Evolutionary conservation across 495 filamentous ascomycete genomes (phyloP), one percentile per base, ranked within the genome.

Genomic region (Podospora conica): DNA sequence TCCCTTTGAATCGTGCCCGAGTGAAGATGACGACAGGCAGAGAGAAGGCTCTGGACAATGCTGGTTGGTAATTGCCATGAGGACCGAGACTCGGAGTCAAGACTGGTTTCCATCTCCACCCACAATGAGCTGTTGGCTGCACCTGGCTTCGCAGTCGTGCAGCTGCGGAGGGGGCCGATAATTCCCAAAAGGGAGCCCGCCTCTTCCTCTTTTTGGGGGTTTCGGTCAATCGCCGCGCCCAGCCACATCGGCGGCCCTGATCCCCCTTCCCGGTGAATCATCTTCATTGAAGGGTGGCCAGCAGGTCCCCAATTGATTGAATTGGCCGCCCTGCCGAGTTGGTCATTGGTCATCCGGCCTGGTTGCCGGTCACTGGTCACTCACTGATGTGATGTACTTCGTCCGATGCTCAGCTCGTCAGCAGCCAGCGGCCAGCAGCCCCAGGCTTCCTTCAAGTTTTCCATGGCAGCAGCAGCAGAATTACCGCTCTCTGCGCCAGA

Each of bases 241-340:
- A 29, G 27, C 58, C 58, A 59, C 58, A 48, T n/a, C 21, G 23
- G 21, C 40, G 57, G 58, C 55, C 65, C 60, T 58, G 60, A 67
- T 66, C 59, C 24, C 27, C 67, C 31, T 53, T 59, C 59, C 63
- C 54, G 67, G 60, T 69, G 67, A 66, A 66, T 66, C 67, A 69
- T 56, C 63, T 66, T 66, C 64, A 66, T 69, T 65, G 63, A 23
- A 57, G 59, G 58, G 63, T 28, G 62, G 66, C 22, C 53, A 55
- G 60, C 40, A 27, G 60, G 58, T 10, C 20, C 40, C 33, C 48
- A 55, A 55, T 53, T 21, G 21, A 29, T 61, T 24, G 56, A 48
- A 60, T 12, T 21, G 29, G 40, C 55, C 12, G 22, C 24, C 31
- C 29, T 58, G 27, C 24, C 28, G 27, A n/a, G 40, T 9, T 9